A percentile compares a stretch with the other conserved stretches of the same genome.
These are phyloP conservation scores for Gossypium mustelinum DNA, from an alignment of 345 rosid species.

Conservation along the genomic window DNA sequence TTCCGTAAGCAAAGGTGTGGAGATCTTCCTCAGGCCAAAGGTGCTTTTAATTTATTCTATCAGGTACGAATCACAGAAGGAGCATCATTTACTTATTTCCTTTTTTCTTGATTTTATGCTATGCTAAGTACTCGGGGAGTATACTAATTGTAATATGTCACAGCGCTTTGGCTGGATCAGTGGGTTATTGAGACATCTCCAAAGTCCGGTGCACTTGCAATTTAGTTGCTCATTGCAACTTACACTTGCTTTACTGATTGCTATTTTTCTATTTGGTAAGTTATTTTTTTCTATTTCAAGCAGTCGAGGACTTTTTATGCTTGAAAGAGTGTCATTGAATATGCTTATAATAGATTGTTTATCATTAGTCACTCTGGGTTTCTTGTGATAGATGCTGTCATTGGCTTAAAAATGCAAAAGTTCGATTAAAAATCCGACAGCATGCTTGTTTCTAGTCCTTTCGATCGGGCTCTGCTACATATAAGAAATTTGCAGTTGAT, in stretches of 20 bases:
- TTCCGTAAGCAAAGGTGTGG: conserved; percentile 54
- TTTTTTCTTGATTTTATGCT: not conserved
- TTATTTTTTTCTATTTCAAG: not conserved
- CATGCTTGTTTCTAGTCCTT: not conserved
- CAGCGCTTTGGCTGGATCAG: conserved; percentile 43
- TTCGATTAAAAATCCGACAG: not conserved
- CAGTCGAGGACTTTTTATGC: not conserved
- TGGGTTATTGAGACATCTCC: conserved; percentile 45
- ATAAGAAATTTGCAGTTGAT: not conserved
- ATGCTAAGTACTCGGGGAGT: not conserved
- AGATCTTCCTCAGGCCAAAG: conserved; percentile 35
- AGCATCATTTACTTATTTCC: not conserved
- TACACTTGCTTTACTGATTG: conserved; percentile 56
- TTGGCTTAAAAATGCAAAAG: not conserved
- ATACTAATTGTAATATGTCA: conserved; percentile 23
- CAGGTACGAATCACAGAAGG: conserved; percentile 33
- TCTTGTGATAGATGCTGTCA: not conserved
- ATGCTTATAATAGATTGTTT: not conserved
- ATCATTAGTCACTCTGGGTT: not conserved
- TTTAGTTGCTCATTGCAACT: conserved; percentile 53
- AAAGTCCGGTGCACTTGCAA: conserved; percentile 38
- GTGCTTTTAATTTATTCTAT: conserved; percentile 33
- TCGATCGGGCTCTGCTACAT: not conserved
- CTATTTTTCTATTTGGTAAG: conserved; percentile 64
- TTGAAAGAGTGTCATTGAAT: not conserved